These are phyloP conservation scores for Coemansia sp. DNA, from an alignment of 192 early-diverging fungal genomes.

Conservation along the genomic window DNA sequence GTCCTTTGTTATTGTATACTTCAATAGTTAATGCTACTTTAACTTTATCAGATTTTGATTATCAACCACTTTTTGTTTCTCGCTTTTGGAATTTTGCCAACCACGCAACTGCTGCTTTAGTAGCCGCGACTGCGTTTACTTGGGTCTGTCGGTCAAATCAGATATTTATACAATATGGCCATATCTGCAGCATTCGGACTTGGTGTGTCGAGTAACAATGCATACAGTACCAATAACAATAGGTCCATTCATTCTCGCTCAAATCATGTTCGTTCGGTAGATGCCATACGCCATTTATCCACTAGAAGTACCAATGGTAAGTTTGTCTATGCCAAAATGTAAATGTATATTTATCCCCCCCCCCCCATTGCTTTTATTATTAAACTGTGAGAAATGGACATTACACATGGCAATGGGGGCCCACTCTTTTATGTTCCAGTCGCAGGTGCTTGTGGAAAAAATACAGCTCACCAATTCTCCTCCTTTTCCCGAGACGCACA, in stretches of 20 bases:
- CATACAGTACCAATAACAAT: neutral
- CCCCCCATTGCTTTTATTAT: too few relatives aligned
- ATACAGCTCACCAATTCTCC: neutral
- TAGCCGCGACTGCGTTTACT: neutral
- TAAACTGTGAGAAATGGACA: too few relatives aligned
- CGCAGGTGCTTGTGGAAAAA: too few relatives aligned
- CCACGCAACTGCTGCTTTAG: neutral
- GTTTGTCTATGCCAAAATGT: neutral
- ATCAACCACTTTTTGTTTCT: conserved; percentile 1
- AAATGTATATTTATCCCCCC: neutral
- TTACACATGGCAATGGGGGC: too few relatives aligned
- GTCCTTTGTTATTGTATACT: neutral
- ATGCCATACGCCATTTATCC: too few relatives aligned
- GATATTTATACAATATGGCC: conserved; percentile 18
- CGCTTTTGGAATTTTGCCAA: conserved; percentile 1
- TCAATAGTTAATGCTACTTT: conserved; percentile 2
- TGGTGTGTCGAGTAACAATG: conserved; percentile 4
- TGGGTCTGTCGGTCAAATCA: too few relatives aligned
- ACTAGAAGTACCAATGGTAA: neutral
- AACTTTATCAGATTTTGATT: neutral
- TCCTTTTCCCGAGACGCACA: neutral
- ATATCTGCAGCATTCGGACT: conserved; percentile 39
- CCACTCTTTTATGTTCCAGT: too few relatives aligned
- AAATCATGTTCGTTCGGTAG: neutral
- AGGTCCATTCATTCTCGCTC: neutral